Conservation (phyloP, 441 rosid species). For the Adansonia rubrostipa region DNA sequence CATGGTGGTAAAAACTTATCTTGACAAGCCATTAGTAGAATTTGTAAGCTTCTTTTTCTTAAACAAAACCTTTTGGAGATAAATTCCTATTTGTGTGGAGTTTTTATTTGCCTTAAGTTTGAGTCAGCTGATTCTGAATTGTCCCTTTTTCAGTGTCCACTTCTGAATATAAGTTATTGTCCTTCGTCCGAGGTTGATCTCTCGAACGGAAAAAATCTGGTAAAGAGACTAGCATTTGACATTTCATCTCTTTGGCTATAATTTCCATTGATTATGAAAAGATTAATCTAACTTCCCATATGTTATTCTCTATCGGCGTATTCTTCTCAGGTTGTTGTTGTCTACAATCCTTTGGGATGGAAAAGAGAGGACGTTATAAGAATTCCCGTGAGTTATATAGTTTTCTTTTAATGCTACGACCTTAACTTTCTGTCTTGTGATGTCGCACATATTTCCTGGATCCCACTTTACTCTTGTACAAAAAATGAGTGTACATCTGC, state of each 20-base stretch:
- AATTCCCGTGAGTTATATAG: conserved; percentile 47
- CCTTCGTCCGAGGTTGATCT: conserved; percentile 55
- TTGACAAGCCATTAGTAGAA: background rate
- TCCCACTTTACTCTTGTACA: background rate
- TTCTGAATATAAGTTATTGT: conserved; percentile 60
- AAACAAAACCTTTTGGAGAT: background rate
- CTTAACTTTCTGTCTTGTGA: conserved; percentile 13
- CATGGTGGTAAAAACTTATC: background rate
- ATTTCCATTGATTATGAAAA: conserved; percentile 19
- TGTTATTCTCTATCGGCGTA: background rate
- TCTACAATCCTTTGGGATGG: conserved; percentile 62
- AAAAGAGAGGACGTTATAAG: conserved; percentile 51
- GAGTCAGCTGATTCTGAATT: conserved; percentile 20
- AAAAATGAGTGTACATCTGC: background rate
- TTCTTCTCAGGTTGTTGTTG: conserved; percentile 47
- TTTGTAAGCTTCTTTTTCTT: background rate
- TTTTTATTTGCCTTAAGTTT: conserved; percentile 11
- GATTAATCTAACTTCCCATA: conserved; percentile 20
- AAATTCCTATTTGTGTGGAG: background rate
- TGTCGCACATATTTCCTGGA: conserved; percentile 12
- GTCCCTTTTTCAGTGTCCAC: conserved; percentile 49
- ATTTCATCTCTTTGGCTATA: background rate
- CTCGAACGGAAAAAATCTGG: conserved; percentile 53
- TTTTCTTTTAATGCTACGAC: conserved; percentile 6
- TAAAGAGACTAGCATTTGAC: conserved; percentile 30